phyloP scores from a whole-genome alignment of 257 asterid genomes.

The Fraxinus cuspidata region DNA sequence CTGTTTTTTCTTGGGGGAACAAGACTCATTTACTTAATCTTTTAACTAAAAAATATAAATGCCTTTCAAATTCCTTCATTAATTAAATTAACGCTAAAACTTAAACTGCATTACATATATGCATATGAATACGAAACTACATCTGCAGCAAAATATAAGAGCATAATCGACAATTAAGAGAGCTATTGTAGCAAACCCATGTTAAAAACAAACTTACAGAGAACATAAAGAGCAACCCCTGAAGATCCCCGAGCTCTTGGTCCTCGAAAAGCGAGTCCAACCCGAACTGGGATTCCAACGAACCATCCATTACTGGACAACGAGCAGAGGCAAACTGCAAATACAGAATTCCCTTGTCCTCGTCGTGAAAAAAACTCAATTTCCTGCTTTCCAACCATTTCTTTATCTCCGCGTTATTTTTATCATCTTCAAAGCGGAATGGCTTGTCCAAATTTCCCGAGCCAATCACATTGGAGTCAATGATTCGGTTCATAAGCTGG shows the following conservation, averaged over 20 bases:
- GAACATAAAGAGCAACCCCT: slow-evolving; percentile 91
- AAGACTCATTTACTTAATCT: not conserved
- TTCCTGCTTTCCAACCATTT: slow-evolving; percentile 66
- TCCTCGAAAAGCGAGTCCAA: slow-evolving; percentile 59
- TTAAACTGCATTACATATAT: not conserved
- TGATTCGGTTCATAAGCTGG: slow-evolving; percentile 68
- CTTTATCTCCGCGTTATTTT: slow-evolving; percentile 43
- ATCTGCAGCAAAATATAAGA: not conserved
- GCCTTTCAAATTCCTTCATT: slow-evolving; percentile 4
- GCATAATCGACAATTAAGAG: not conserved
- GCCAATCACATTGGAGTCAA: slow-evolving; percentile 77
- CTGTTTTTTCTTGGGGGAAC: not conserved
- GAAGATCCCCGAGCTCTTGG: slow-evolving; percentile 72
- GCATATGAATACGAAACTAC: not conserved
- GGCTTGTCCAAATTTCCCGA: slow-evolving; percentile 64
- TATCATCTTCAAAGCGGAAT: slow-evolving; percentile 45
- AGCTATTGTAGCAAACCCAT: not conserved
- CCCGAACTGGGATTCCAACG: slow-evolving; percentile 37
- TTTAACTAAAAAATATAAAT: slow-evolving; percentile 12
- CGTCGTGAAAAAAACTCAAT: slow-evolving; percentile 67
- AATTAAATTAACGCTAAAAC: not conserved
- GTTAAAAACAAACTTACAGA: slow-evolving; percentile 56
- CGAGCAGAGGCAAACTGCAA: slow-evolving; percentile 55
- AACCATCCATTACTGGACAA: slow-evolving; percentile 38
- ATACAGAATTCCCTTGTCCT: slow-evolving; percentile 72